A percentile compares a stretch with the other conserved stretches of the same genome.
Conservation (phyloP, 2,329 filamentous ascomycete genomes). For the Colletotrichum echinochloae region DNA sequence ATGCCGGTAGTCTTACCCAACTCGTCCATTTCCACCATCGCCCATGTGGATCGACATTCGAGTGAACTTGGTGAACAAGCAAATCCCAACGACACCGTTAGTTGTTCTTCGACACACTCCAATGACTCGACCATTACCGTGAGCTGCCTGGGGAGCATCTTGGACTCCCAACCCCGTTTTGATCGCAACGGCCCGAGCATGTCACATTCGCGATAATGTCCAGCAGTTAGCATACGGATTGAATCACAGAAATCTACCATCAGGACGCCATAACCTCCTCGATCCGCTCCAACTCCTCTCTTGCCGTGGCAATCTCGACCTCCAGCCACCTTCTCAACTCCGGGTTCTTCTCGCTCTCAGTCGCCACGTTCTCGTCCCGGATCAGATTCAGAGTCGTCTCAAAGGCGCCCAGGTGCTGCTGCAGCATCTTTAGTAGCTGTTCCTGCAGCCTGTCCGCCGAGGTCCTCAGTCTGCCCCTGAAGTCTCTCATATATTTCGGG, state of each 20-base stretch:
- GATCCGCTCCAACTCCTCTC: slow-evolving; percentile 4
- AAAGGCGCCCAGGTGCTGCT: slow-evolving; percentile 46
- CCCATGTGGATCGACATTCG: not conserved
- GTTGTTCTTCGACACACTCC: not conserved
- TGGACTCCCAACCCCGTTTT: not conserved
- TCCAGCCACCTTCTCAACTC: slow-evolving; percentile 47
- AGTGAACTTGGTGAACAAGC: not conserved
- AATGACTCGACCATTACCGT: not conserved
- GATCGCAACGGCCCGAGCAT: not conserved
- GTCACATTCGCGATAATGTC: too few species aligned
- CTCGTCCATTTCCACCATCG: not conserved
- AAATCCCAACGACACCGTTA: not conserved
- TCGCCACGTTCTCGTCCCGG: slow-evolving; percentile 51
- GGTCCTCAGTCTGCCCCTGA: slow-evolving; percentile 44
- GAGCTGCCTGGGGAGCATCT: not conserved
- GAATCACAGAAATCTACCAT: not conserved
- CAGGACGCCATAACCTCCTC: not conserved
- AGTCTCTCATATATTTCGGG: slow-evolving; percentile 44
- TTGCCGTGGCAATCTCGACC: not conserved
- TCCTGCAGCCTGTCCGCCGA: slow-evolving; percentile 44
- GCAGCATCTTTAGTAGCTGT: slow-evolving; percentile 39
- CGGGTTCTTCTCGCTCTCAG: slow-evolving; percentile 53
- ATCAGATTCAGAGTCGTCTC: slow-evolving; percentile 51
- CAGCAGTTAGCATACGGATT: not conserved
- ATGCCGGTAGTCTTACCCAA: not conserved